phyloP scores from a whole-genome alignment of 306 rosid species.

The Citrullus colocynthis region DNA sequence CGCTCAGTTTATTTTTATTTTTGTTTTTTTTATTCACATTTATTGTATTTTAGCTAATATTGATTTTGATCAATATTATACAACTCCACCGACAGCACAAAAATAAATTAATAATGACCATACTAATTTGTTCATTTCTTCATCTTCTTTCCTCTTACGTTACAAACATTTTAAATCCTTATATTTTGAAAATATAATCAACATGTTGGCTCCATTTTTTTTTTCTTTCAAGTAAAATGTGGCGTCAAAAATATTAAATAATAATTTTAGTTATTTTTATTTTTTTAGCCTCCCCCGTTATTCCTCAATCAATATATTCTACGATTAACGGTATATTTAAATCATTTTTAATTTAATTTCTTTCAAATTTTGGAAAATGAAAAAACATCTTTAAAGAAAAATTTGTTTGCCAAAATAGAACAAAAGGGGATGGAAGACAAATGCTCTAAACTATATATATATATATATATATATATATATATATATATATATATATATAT shows the following conservation, averaged over 20 bases:
- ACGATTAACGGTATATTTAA: background rate
- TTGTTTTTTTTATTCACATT: background rate
- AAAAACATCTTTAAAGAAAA: background rate
- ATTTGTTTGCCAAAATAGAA: background rate
- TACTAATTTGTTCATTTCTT: background rate
- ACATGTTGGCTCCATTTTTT: background rate
- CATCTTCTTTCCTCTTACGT: background rate
- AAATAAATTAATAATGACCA: background rate
- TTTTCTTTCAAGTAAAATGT: background rate
- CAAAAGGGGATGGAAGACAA: background rate
- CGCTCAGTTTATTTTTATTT: slow-evolving; percentile 5
- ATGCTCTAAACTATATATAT: no score
- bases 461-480: no score
- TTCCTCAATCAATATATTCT: background rate
- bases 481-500: no score
- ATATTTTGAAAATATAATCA: background rate
- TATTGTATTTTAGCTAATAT: background rate
- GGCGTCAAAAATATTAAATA: background rate
- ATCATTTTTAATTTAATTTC: background rate
- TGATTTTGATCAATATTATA: background rate
- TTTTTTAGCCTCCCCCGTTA: background rate
- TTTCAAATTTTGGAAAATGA: background rate
- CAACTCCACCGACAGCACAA: slow-evolving; percentile 36
- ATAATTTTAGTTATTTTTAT: background rate
- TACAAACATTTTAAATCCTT: background rate